These are phyloP conservation scores for Panaeolus papilionaceus DNA, from an alignment of 768 basidiomycete species.

Conservation along the genomic window DNA sequence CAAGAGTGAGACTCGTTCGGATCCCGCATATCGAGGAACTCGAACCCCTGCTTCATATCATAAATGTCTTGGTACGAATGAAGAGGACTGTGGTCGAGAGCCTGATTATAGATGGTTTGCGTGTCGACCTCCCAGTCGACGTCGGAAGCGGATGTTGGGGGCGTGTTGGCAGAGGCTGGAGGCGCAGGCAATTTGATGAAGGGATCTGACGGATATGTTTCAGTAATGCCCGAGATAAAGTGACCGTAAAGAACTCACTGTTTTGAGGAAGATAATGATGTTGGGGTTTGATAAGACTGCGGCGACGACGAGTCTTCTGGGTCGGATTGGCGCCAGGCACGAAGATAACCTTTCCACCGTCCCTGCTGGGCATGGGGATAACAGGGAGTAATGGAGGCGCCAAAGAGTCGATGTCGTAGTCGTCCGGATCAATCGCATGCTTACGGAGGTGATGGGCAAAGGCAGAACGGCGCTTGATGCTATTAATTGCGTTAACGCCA, in stretches of 20 bases:
- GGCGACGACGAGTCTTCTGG: conserved; percentile 10
- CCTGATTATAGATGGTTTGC: neutral
- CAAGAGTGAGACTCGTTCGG: conserved; percentile 1
- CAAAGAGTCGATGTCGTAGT: conserved; percentile 37
- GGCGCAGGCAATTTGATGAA: neutral
- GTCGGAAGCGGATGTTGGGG: conserved; percentile 5
- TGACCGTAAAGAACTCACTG: neutral
- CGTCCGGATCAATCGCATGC: conserved; percentile 46
- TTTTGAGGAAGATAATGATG: neutral
- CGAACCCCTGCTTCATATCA: conserved; percentile 5
- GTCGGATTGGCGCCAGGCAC: neutral
- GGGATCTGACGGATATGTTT: neutral
- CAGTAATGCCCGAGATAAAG: neutral
- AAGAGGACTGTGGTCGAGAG: neutral
- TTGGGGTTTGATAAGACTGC: conserved; percentile 10
- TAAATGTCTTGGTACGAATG: neutral
- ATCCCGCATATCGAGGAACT: conserved; percentile 9
- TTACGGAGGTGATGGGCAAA: conserved; percentile 61
- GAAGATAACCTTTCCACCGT: conserved; percentile 13
- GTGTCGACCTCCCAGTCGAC: conserved; percentile 1
- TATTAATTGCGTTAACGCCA: conserved; percentile 29
- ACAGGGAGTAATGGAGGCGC: conserved; percentile 34
- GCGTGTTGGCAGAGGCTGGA: neutral
- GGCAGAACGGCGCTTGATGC: conserved; percentile 69
- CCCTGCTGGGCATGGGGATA: conserved; percentile 24